These are phyloP conservation scores for Austropuccinia psidii DNA, from an alignment of 1,284 basidiomycete genomes.

Conservation along the genomic window DNA sequence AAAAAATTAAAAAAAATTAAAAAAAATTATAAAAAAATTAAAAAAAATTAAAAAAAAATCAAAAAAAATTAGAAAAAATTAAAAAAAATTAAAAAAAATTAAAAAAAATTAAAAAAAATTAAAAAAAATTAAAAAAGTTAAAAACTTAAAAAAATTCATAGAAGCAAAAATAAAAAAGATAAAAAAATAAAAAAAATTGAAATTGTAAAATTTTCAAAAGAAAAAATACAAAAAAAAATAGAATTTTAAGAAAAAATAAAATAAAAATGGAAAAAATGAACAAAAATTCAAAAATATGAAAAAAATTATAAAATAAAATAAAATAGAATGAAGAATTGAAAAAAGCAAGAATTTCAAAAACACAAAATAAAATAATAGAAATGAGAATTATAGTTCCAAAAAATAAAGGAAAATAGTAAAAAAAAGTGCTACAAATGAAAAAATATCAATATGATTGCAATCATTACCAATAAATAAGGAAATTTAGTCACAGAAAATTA, in stretches of 20 bases:
- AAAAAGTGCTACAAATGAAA: too few relatives aligned
- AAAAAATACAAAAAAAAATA: neutral
- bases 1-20: neutral
- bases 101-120: neutral
- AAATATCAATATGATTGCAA: too few relatives aligned
- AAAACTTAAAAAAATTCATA: neutral
- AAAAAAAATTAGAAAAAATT: neutral
- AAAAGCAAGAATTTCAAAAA: neutral
- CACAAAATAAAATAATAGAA: neutral
- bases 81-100: neutral
- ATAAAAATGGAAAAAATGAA: too few relatives aligned
- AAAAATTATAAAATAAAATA: too few relatives aligned
- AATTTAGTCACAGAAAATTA: too few relatives aligned
- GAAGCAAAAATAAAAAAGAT: neutral
- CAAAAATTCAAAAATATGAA: too few relatives aligned
- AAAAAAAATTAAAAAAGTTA: too few relatives aligned
- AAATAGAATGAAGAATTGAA: too few relatives aligned
- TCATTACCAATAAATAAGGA: too few relatives aligned
- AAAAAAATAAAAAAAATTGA: neutral
- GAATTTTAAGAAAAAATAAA: too few relatives aligned
- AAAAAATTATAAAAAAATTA: neutral
- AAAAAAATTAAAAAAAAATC: neutral
- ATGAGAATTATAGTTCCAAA: too few relatives aligned
- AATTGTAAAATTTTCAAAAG: neutral
- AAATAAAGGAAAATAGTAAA: too few relatives aligned